Evolutionary conservation across 2,329 filamentous ascomycete species (phyloP), one percentile per base, ranked within the genome.

Genomic region (Escovopsis weberi): DNA sequence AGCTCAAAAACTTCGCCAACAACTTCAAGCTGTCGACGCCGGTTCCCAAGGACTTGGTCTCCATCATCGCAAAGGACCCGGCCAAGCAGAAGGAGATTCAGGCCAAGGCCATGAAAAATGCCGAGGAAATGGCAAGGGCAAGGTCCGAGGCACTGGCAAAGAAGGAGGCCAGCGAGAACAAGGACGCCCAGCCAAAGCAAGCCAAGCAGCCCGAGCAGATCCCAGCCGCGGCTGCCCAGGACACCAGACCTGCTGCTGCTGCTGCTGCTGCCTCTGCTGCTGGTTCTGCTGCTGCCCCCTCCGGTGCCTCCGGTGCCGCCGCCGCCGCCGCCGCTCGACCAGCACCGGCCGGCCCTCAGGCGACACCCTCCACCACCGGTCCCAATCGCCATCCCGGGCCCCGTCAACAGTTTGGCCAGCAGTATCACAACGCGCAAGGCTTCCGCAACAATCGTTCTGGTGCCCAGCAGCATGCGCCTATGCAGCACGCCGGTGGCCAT

Each of bases 1-100:
- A 98, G 63, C 66, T 98, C 45, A 93, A 91, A 69, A 94, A 89
- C 56, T 98, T 98, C 61, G 86, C 91, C 1, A 76, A 80, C 51
- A 91, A 76, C 57, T 98, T 98, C 70, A 96, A 96, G 65, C 74
- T 98, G 15, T 82, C 84, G 40, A 95, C 89, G 3, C 87, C 88
- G 6, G 87, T 98, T 10, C 91, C 91, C 1, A 80, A 76, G 41
- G 91, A 98, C 60, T 66, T 98, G 33, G 87, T 98, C 26, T 82
- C 85, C 2, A 98, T 98, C 51, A 82, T 98, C 47, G 89, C 91
- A 45, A 98, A 96, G 59, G 91, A 98, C 57, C 87, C 87, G n/a
- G 74, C 69, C 38, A 98, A 95, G 66, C 91, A 96, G 62, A 80
- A 87, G 55, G 79, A 88, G 56, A 96, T 98, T 48, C 82, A 94